Evolutionary conservation across 2,329 filamentous ascomycete species (phyloP), one percentile per base, ranked within the genome.

Genomic region (Canariomyces notabilis): DNA sequence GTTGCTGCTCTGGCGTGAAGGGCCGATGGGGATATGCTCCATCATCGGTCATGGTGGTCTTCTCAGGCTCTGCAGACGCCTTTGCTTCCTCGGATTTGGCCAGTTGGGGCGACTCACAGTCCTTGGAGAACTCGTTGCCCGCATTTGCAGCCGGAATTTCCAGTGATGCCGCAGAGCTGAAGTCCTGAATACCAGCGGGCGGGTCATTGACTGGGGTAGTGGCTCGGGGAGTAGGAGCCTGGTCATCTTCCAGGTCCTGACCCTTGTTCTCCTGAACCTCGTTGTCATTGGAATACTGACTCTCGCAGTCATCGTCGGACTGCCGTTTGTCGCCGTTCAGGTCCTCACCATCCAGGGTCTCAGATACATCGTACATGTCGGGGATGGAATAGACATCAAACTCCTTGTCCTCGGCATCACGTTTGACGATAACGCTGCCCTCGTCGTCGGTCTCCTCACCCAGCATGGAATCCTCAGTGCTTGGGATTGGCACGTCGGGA

Each of bases 401-500:
- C 9, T 77, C 75, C 21, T 77, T 73, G 37, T 83, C 76, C 19
- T 83, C 77, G 21, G 73, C 33, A 39, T 84, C 75, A 33, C 81
- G 73, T 57, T 85, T 87, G 59, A 90, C 82, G 38, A 85, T 74
- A 43, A 85, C 75, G 48, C 81, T 82, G 20, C 72, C 74, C 51
- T 74, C 74, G 19, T 72, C 71, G 32, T 75, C 67, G 3, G 72
- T 66, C 11, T 73, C 63, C 7, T 67, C 65, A n/a, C 77, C 74
- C 34, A 80, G 63, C 32, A 80, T 70, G 2, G 76, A 79, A 54
- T 82, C 82, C 66, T 96, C 91, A 12, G 89, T 84, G 29, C 88
- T 94, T 16, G 88, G 90, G 56, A 96, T 88, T 0, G 91, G 87
- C 33, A 93, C 79, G 64, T 97, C 91, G 6, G 91, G 91, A 62